Conservation (phyloP, 306 rosid genomes). For the Glycine tomentella region DNA sequence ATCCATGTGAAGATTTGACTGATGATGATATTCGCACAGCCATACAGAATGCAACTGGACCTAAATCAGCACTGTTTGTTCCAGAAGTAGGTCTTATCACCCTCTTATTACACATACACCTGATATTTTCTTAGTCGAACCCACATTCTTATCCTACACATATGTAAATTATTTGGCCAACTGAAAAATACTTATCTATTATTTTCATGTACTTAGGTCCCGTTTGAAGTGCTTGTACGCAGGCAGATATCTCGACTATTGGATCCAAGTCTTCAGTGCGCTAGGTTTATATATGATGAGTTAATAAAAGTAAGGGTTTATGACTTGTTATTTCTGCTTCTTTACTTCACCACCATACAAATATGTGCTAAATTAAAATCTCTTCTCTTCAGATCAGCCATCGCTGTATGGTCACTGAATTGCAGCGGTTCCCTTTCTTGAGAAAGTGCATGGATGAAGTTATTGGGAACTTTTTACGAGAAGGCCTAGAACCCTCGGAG, state of each 20-base stretch:
- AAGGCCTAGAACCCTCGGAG: conserved; percentile 91
- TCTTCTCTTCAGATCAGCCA: conserved; percentile 80
- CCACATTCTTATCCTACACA: conserved; percentile 13
- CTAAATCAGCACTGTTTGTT: conserved; percentile 88
- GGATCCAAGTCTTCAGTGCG: conserved; percentile 98
- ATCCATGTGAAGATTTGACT: conserved; percentile 96
- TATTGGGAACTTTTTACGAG: conserved; percentile 81
- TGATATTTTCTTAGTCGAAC: conserved; percentile 26
- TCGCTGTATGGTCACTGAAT: conserved; percentile 76
- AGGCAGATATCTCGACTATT: conserved; percentile 87
- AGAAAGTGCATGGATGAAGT: conserved; percentile 95
- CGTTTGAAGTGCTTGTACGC: conserved; percentile 89
- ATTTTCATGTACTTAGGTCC: conserved; percentile 67
- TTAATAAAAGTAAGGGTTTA: conserved; percentile 71
- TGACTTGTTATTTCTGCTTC: conserved; percentile 36
- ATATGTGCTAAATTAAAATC: conserved; percentile 25
- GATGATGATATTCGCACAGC: conserved; percentile 97
- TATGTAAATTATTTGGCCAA: conserved; percentile 6
- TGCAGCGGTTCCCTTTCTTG: conserved; percentile 90
- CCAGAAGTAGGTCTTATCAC: conserved; percentile 79
- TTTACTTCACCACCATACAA: conserved; percentile 14
- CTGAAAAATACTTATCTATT: conserved; percentile 22
- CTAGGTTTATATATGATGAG: conserved; percentile 95
- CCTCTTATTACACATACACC: neutral
- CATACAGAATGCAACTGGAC: conserved; percentile 97